These are phyloP conservation scores for Hemerocallis citrina DNA, from an alignment of 106 monocot genomes.

Conservation along the genomic window DNA sequence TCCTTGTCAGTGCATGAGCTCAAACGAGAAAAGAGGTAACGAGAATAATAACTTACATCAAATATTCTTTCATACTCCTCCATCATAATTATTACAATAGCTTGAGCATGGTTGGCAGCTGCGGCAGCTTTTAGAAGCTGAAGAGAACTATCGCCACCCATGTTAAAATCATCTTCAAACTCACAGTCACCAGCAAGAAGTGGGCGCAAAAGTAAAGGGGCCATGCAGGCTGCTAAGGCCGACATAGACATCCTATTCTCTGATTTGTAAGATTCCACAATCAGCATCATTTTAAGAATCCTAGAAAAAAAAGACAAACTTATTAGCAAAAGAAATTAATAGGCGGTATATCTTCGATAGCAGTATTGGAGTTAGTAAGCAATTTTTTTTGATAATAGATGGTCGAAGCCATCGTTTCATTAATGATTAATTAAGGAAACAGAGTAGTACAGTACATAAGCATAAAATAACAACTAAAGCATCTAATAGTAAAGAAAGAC, in stretches of 20 bases:
- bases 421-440: too few relatives aligned
- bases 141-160: slow-evolving; percentile 78
- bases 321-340: background rate
- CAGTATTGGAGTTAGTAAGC: too few relatives aligned
- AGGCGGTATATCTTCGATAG: background rate
- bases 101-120: slow-evolving; percentile 97
- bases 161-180: slow-evolving; percentile 61
- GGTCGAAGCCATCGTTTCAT: too few relatives aligned
- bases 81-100: slow-evolving; percentile 76
- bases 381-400: too few relatives aligned
- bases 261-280: slow-evolving; percentile 61
- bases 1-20: slow-evolving; percentile 1
- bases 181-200: slow-evolving; percentile 94
- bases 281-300: slow-evolving; percentile 81
- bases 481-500: too few relatives aligned
- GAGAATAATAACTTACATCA: slow-evolving; percentile 43
- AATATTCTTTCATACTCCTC: slow-evolving; percentile 86
- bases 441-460: too few relatives aligned
- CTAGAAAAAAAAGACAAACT: slow-evolving; percentile 29
- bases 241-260: slow-evolving; percentile 78
- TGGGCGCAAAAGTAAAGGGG: slow-evolving; percentile 90
- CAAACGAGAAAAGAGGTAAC: background rate
- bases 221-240: slow-evolving; percentile 97
- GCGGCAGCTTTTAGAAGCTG: slow-evolving; percentile 96
- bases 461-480: too few relatives aligned